These are phyloP conservation scores for Cercis canadensis DNA, from an alignment of 306 rosid genomes.

Conservation along the genomic window DNA sequence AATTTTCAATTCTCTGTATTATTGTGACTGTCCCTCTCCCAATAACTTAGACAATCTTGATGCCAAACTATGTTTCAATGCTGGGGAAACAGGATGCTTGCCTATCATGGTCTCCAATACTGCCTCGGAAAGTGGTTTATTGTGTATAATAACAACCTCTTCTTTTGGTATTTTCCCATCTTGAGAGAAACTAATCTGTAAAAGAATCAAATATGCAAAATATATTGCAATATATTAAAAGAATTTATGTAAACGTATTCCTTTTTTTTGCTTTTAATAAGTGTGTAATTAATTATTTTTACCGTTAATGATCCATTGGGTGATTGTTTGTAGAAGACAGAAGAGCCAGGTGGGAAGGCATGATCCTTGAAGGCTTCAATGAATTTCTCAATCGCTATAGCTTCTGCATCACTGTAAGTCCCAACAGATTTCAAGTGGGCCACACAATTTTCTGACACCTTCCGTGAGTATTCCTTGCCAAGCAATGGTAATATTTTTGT, in stretches of 20 bases:
- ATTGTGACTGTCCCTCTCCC: too few species aligned
- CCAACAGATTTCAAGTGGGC: slow-evolving; percentile 75
- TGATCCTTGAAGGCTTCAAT: slow-evolving; percentile 62
- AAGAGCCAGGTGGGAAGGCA: slow-evolving; percentile 72
- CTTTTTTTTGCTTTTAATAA: too few species aligned
- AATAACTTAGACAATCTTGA: slow-evolving; percentile 52
- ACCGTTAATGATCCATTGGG: slow-evolving; percentile 66
- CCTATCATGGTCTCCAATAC: slow-evolving; percentile 79
- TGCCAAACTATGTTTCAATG: slow-evolving; percentile 66
- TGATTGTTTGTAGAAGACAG: slow-evolving; percentile 71
- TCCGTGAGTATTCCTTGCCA: slow-evolving; percentile 75
- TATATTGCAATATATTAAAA: too few species aligned
- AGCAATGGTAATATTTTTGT: slow-evolving; percentile 71
- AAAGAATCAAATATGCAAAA: too few species aligned
- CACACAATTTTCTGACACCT: slow-evolving; percentile 77
- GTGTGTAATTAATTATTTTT: too few species aligned
- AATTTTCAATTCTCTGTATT: too few species aligned
- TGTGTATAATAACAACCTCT: slow-evolving; percentile 56
- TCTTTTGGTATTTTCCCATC: slow-evolving; percentile 62
- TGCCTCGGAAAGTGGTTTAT: slow-evolving; percentile 66
- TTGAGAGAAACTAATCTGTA: slow-evolving; percentile 77
- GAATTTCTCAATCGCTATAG: slow-evolving; percentile 66
- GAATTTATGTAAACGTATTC: too few species aligned
- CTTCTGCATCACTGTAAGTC: slow-evolving; percentile 72
- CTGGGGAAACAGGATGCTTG: slow-evolving; percentile 80